These are phyloP conservation scores for Pulicaria dysenterica DNA, from an alignment of 129 eudicot species.

Conservation along the genomic window DNA sequence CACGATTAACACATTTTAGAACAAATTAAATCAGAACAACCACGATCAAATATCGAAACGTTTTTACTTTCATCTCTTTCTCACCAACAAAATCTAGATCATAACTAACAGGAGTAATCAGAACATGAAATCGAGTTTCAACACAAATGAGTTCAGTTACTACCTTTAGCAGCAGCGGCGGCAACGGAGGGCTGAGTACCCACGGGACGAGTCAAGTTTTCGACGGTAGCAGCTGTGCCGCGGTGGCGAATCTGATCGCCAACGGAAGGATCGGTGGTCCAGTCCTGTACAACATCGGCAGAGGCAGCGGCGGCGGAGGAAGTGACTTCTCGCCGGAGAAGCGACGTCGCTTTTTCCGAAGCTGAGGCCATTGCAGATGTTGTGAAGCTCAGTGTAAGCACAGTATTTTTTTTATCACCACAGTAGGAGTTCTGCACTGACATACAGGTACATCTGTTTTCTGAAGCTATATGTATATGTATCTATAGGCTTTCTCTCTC, in stretches of 20 bases:
- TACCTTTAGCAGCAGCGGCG: constrained; percentile 56
- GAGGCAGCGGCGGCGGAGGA: constrained; percentile 30
- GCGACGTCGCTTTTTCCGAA: constrained; percentile 50
- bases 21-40: not conserved
- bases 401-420: constrained; percentile 26
- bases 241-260: constrained; percentile 58
- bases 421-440: constrained; percentile 31
- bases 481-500: constrained; percentile 18
- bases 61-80: not conserved
- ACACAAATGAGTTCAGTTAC: not conserved
- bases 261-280: constrained; percentile 45
- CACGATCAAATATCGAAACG: not conserved
- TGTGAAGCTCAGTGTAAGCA: constrained; percentile 32
- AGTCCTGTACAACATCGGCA: constrained; percentile 39
- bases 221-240: constrained; percentile 45
- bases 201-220: constrained; percentile 46
- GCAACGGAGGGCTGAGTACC: constrained; percentile 44
- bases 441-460: constrained; percentile 35
- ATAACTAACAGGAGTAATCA: not conserved
- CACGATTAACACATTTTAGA: not conserved
- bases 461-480: constrained; percentile 6
- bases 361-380: constrained; percentile 55
- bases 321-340: constrained; percentile 32
- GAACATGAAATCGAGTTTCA: not conserved
- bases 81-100: constrained; percentile 10